Percentiles rank a stretch among this genome's conserved stretches.
Conservation (phyloP, 2,329 filamentous ascomycete genomes). For the Pseudogymnoascus sp. region DNA sequence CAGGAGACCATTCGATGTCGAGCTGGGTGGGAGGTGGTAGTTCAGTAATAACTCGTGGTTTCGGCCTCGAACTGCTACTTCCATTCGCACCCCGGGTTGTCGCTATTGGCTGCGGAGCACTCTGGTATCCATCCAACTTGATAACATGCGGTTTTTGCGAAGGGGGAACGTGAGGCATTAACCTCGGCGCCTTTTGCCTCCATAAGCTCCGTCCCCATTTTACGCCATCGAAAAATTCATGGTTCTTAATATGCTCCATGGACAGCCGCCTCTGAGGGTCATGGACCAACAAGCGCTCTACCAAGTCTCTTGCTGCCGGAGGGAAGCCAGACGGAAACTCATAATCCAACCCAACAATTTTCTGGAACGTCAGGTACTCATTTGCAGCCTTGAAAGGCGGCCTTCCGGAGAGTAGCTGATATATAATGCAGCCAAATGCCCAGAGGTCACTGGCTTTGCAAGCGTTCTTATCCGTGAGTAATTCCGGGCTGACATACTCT, state of each 20-base stretch:
- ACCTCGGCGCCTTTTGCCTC: constrained; percentile 79
- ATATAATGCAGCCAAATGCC: constrained; percentile 98
- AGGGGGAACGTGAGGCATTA: constrained; percentile 77
- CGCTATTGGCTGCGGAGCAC: constrained; percentile 21
- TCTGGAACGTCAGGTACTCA: constrained; percentile 96
- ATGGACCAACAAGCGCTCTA: constrained; percentile 82
- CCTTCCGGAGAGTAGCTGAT: constrained; percentile 88
- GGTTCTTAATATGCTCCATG: constrained; percentile 94
- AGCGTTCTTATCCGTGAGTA: constrained; percentile 93
- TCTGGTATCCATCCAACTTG: constrained; percentile 53
- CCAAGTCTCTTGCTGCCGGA: constrained; percentile 73
- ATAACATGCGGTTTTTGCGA: constrained; percentile 67
- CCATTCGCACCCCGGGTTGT: constrained; percentile 24
- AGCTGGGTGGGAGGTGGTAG: constrained; percentile 92
- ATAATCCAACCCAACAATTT: constrained; percentile 91
- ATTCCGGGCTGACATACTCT: constrained; percentile 94
- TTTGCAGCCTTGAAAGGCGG: constrained; percentile 95
- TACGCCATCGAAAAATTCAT: constrained; percentile 88
- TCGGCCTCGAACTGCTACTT: constrained; percentile 44
- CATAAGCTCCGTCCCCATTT: constrained; percentile 77
- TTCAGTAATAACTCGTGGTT: constrained; percentile 83
- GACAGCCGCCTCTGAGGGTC: constrained; percentile 79
- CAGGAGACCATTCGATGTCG: constrained; percentile 97
- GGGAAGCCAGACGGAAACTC: constrained; percentile 89
- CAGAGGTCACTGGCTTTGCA: constrained; percentile 97